Evolutionary conservation across 805 yeast genomes (phyloP).

Genomic region (Metahyphopichia silvanorum): DNA sequence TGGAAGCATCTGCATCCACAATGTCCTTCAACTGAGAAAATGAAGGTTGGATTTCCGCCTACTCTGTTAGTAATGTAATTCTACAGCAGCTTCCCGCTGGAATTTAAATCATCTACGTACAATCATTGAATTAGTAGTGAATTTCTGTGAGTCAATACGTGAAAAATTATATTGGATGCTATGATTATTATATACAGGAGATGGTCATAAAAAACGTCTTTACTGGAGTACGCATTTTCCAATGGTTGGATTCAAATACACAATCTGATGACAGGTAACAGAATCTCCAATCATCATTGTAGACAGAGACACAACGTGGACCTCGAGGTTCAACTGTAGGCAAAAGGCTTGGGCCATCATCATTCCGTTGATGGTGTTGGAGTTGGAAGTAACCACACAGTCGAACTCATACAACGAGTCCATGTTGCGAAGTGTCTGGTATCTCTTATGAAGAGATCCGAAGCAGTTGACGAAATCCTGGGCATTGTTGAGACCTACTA

Average conservation of each 20-base stretch:
- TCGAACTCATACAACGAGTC: not conserved
- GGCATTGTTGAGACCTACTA: constrained; percentile 12
- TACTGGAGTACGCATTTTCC: constrained; percentile 35
- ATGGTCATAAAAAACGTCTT: not conserved
- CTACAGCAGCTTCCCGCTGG: not conserved
- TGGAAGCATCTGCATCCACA: constrained; percentile 10
- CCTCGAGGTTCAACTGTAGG: constrained; percentile 43
- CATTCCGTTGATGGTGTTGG: constrained; percentile 38
- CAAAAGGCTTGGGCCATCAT: constrained; percentile 40
- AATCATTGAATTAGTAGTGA: constrained; percentile 11
- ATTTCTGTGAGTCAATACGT: constrained; percentile 3
- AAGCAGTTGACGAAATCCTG: constrained; percentile 11
- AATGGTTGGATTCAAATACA: constrained; percentile 37
- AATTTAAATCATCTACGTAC: constrained; percentile 18
- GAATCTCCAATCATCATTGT: too few relatives aligned
- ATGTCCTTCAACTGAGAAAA: constrained; percentile 24
- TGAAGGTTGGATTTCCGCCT: constrained; percentile 36
- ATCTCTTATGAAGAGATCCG: constrained; percentile 12
- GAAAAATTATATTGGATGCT: constrained; percentile 6
- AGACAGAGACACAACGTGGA: constrained; percentile 32
- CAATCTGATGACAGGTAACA: constrained; percentile 42
- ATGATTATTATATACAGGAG: constrained; percentile 8
- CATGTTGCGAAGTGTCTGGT: constrained; percentile 16
- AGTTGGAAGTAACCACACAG: constrained; percentile 20
- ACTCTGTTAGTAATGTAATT: constrained; percentile 12